Base-by-base conservation (phyloP, 495 filamentous ascomycete genomes). In the Pyronema domesticum region DNA sequence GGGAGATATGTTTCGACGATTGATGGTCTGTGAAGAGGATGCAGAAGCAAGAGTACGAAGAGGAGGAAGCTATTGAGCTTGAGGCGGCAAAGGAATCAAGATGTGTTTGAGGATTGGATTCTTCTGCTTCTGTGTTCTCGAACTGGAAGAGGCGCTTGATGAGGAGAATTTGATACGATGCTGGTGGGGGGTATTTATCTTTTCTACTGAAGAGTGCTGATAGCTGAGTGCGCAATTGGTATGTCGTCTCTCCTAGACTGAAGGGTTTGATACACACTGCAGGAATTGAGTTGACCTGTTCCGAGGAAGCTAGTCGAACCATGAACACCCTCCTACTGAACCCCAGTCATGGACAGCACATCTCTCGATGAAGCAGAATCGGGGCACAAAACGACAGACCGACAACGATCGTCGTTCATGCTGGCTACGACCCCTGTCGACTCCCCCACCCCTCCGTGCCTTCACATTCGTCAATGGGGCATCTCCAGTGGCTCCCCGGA, bases 401-500 rank as follows among this genome's bases (percentile, higher is more conserved):
- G 60, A 63, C 57, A 64, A 63, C 51, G 61, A 64, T 64, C 61
- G 52, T 57, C 60, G 55, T 63, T 55, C 57, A 17, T 60, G 57
- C 58, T 64, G 39, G 60, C 51, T 33, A 54, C 59, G 50, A 64
- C 49, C 62, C 62, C 62, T 64, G 62, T 54, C 51, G 34, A 46
- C 30, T 37, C 55, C 62, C 58, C 60, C 57, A 46, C 54, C 46
- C 43, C 30, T 46, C 50, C 19, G 19, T 40, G 50, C 53, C 55
- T 53, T 49, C 60, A 51, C 62, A 49, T 51, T 53, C 52, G 54
- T 54, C 55, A 51, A 19, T 35, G 23, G 10, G 18, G 19, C 37
- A 14, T 36, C 42, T 9, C 15, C 6, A 14, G 52, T 40, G 18
- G 18, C 46, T 46, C 42, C 30, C 39, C 10, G 9, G 10, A 3